A percentile compares a stretch with the other conserved stretches of the same genome.
These are phyloP conservation scores for Gardenia jasminoides DNA, from an alignment of 257 asterid genomes.

Conservation along the genomic window DNA sequence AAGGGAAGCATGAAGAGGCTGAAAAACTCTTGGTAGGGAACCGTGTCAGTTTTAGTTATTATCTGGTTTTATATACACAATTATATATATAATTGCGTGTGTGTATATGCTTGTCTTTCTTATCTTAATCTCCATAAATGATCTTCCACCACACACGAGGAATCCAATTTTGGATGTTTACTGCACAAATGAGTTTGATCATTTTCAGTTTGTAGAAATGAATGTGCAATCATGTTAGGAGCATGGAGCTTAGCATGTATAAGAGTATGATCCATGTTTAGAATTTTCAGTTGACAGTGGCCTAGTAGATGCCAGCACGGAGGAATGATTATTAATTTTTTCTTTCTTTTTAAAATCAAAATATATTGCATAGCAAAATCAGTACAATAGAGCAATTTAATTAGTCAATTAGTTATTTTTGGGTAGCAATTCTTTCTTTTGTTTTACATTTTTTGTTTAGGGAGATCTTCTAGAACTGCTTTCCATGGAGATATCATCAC, in stretches of 20 bases:
- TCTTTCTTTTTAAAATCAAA: background rate
- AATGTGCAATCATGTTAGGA: background rate
- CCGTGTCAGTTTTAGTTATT: background rate
- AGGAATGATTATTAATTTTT: background rate
- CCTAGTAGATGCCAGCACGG: background rate
- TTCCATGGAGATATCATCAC: too few species aligned
- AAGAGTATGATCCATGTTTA: background rate
- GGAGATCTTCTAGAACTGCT: background rate
- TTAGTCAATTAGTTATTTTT: background rate
- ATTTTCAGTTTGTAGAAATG: background rate
- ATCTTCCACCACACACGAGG: background rate
- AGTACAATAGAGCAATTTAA: background rate
- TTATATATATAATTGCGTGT: too few species aligned
- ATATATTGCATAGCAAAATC: background rate
- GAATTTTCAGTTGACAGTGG: background rate
- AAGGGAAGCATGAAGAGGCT: conserved; percentile 91
- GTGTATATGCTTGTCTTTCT: background rate
- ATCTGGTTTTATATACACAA: background rate
- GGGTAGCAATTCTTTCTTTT: background rate
- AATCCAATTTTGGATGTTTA: background rate
- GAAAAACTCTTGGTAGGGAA: conserved; percentile 69
- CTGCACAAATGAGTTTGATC: background rate
- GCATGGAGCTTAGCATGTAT: background rate
- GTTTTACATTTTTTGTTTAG: background rate
- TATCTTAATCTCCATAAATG: background rate